Evolutionary conservation across 83 land plant genomes (phyloP).

Genomic region (Picea mariana): DNA sequence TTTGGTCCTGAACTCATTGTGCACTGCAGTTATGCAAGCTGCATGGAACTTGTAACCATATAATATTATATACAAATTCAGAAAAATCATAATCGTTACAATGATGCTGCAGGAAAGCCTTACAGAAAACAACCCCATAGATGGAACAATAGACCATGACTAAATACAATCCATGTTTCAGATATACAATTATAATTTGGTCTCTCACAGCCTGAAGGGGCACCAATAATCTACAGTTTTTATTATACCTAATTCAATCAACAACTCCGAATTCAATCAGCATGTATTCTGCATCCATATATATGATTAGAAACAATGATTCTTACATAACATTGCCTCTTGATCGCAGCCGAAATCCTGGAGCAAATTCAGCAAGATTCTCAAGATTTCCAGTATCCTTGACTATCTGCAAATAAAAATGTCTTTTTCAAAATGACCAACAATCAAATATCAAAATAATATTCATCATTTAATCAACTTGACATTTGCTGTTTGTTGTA

Average conservation of each 20-base stretch:
- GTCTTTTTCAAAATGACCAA: background rate
- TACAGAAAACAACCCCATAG: background rate
- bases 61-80: background rate
- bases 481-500: background rate
- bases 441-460: background rate
- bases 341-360: constrained; percentile 62
- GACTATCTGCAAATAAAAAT: constrained; percentile 45
- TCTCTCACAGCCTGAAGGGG: background rate
- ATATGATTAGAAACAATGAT: background rate
- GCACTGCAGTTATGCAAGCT: background rate
- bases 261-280: background rate
- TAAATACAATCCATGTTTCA: background rate
- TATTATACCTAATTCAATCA: background rate
- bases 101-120: background rate
- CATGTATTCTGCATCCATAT: background rate
- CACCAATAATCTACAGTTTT: constrained; percentile 2
- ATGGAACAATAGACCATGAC: background rate
- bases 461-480: background rate
- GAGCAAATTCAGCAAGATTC: constrained; percentile 61
- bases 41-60: background rate
- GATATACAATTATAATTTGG: background rate
- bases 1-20: no score
- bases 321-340: constrained; percentile 68
- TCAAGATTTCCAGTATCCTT: constrained; percentile 61
- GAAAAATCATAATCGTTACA: background rate